Evolutionary conservation across 345 rosid genomes (phyloP), one percentile per base, ranked within the genome.

Genomic region (Cardiospermum halicacabum): DNA sequence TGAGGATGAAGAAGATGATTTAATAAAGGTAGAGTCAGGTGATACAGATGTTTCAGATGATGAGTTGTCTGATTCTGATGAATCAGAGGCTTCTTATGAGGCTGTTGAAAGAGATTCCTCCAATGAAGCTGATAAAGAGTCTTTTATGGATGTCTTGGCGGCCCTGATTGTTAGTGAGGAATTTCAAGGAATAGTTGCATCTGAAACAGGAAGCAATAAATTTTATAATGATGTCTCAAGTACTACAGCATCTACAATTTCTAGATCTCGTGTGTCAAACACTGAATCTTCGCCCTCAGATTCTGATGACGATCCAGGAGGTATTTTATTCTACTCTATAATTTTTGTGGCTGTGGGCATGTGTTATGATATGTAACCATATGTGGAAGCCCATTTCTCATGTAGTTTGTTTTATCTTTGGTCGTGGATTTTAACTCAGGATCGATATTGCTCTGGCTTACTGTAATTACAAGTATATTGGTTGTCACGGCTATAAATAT

Each of bases 1-100:
- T 66, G 97, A 94, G 81, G 99, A 94, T 62, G 99, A 91, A 82
- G 99, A 91, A 69, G 97, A 94, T 72, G 96, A 87, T 67, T 80
- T 72, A 53, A 48, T 74, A 48, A 72, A 62, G 51, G 80, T 75
- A 56, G 82, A 67, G 79, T 72, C 80, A 18, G 43, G 54, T 45
- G 79, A 80, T 55, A 69, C 76, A 18, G 85, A 85, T 73, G 75
- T 61, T 66, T 88, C 91, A 0, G 97, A 89, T 72, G 95, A 89
- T 71, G 99, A 94, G 66, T 66, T 76, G 67, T 85, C 84, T 58
- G 97, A 89, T 75, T 65, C 76, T 5, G 86, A 87, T 36, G 96
- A 87, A 71, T 58, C 81, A 81, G 79, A 62, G 53, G 65, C 67
- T 53, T 50, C 67, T 12, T 77, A 69, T 36, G 81, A 59, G 71